Evolutionary conservation across 257 asterid species (phyloP).

Genomic region (Solanum appendiculatum): DNA sequence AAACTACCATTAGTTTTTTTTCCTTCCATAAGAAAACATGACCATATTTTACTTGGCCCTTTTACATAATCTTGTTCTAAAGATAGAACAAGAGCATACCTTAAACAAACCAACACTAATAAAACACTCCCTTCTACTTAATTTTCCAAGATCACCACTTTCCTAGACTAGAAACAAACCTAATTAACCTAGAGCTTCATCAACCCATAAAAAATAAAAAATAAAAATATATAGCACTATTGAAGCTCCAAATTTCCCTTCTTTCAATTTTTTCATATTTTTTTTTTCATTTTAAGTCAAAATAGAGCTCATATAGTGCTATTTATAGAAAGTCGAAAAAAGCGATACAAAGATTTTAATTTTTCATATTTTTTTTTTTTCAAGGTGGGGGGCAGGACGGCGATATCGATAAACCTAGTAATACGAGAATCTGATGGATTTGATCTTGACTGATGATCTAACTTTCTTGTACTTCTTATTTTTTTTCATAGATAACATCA

Average conservation of each 20-base stretch:
- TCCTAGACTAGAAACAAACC: neutral
- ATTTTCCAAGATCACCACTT: neutral
- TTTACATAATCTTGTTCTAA: constrained; percentile 7
- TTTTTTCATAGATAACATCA: constrained; percentile 31
- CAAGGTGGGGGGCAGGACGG: neutral
- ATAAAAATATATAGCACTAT: constrained; percentile 35
- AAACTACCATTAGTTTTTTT: neutral
- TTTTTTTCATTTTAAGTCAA: neutral
- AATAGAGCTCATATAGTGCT: constrained; percentile 62
- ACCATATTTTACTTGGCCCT: constrained; percentile 4
- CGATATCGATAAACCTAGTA: neutral
- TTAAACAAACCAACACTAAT: neutral
- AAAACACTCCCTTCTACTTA: neutral
- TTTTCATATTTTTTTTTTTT: neutral
- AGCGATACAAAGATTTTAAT: neutral
- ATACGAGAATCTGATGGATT: neutral
- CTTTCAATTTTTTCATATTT: neutral
- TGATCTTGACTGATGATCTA: neutral
- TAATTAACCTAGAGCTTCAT: neutral
- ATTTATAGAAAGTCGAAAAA: neutral
- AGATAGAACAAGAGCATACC: constrained; percentile 1
- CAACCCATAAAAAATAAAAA: neutral
- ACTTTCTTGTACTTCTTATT: neutral
- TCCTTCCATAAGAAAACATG: neutral
- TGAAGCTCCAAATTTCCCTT: constrained; percentile 47